Evolutionary conservation across 306 rosid species (phyloP).

Genomic region (Rosa chinensis): DNA sequence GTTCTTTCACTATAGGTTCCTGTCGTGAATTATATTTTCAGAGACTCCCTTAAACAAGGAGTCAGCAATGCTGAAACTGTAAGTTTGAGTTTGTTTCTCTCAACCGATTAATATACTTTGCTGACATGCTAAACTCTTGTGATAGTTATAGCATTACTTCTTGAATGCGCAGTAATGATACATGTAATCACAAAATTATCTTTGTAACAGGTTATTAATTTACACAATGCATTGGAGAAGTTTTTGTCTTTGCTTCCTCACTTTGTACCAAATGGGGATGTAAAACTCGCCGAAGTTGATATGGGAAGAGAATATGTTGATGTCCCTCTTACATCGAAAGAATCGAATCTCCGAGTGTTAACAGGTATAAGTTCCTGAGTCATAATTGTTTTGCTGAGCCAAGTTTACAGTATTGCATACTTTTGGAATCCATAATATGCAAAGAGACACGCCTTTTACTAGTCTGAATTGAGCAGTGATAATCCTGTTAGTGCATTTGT

Average conservation of each 20-base stretch:
- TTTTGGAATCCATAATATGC: neutral
- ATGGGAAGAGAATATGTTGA: constrained; percentile 52
- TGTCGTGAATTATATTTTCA: constrained; percentile 58
- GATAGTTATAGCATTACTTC: neutral
- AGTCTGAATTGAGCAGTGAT: neutral
- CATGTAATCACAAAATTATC: neutral
- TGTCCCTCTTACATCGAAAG: constrained; percentile 48
- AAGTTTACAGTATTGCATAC: neutral
- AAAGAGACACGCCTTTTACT: neutral
- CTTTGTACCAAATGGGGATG: constrained; percentile 49
- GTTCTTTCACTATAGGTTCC: constrained; percentile 47
- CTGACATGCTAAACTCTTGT: neutral
- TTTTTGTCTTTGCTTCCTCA: constrained; percentile 67
- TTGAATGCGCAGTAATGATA: neutral
- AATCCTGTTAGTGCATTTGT: neutral
- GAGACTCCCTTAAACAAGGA: constrained; percentile 79
- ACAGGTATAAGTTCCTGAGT: constrained; percentile 51
- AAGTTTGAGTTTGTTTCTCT: constrained; percentile 29
- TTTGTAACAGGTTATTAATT: constrained; percentile 55
- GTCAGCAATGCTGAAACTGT: constrained; percentile 80
- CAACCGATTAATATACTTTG: neutral
- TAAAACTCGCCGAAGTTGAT: constrained; percentile 37
- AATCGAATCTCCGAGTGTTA: constrained; percentile 49
- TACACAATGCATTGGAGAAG: constrained; percentile 54
- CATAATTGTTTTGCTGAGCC: neutral